phyloP scores from a whole-genome alignment of 2,329 filamentous ascomycete genomes.

The Cytospora mali region DNA sequence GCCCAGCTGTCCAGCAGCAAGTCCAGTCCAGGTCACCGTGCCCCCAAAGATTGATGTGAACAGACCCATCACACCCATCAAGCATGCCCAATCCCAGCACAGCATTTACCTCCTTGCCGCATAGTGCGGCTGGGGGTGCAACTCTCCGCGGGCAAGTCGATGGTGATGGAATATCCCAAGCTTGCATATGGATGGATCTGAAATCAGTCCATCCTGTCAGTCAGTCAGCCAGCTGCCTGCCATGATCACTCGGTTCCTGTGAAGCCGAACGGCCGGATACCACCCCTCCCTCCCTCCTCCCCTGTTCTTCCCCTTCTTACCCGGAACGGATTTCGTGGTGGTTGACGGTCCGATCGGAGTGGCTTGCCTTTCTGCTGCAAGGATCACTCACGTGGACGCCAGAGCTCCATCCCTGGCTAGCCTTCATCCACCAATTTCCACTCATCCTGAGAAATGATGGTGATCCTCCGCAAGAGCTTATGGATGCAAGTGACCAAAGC shows the following conservation, averaged over 20 bases:
- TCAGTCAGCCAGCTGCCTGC: no score
- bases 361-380: background rate
- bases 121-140: background rate
- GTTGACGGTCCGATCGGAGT: background rate
- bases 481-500: background rate
- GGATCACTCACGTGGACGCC: background rate
- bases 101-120: background rate
- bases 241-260: no score
- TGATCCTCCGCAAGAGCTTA: background rate
- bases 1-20: no score
- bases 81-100: background rate
- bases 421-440: background rate
- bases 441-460: background rate
- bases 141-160: no score
- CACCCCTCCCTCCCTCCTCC: no score
- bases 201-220: no score
- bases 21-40: no score
- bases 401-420: background rate
- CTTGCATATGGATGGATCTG: no score
- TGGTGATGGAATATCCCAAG: no score
- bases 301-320: no score
- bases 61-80: background rate
- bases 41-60: background rate
- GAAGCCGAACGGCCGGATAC: no score
- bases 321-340: background rate